These are phyloP conservation scores for Ophiostoma angusticollis DNA, from an alignment of 2,329 filamentous ascomycete species.

Conservation along the genomic window DNA sequence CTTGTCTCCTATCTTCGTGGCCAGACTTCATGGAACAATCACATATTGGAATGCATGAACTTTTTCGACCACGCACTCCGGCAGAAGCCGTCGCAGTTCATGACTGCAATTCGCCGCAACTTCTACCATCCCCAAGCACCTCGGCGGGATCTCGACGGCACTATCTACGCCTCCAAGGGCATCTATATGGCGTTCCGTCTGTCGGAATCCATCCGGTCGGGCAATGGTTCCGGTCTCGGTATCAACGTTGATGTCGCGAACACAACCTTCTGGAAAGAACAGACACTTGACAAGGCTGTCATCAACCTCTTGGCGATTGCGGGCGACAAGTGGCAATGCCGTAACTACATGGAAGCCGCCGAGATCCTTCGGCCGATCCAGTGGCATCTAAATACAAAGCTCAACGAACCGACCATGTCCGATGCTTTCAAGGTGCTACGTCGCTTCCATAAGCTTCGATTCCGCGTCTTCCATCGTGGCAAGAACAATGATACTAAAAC, in stretches of 20 bases:
- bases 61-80: constrained; percentile 86
- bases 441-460: constrained; percentile 41
- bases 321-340: constrained; percentile 16
- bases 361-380: constrained; percentile 25
- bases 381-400: constrained; percentile 11
- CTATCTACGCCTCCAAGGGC: constrained; percentile 64
- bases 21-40: constrained; percentile 46
- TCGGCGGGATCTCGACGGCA: constrained; percentile 41
- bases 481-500: constrained; percentile 32
- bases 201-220: constrained; percentile 37
- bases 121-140: constrained; percentile 55
- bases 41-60: constrained; percentile 65
- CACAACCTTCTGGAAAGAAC: constrained; percentile 65
- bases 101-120: constrained; percentile 64
- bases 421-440: constrained; percentile 43
- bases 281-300: constrained; percentile 27
- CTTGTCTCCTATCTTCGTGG: constrained; percentile 55
- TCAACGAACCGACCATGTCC: constrained; percentile 23
- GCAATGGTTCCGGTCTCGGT: constrained; percentile 51
- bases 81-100: constrained; percentile 55
- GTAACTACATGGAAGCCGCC: constrained; percentile 17
- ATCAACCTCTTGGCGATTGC: constrained; percentile 16
- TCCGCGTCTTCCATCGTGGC: constrained; percentile 41
- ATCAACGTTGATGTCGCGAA: constrained; percentile 90
- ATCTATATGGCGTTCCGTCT: constrained; percentile 77